Evolutionary conservation across 73 alveolate genomes (phyloP).

Genomic region (Paraurostyla sp.): DNA sequence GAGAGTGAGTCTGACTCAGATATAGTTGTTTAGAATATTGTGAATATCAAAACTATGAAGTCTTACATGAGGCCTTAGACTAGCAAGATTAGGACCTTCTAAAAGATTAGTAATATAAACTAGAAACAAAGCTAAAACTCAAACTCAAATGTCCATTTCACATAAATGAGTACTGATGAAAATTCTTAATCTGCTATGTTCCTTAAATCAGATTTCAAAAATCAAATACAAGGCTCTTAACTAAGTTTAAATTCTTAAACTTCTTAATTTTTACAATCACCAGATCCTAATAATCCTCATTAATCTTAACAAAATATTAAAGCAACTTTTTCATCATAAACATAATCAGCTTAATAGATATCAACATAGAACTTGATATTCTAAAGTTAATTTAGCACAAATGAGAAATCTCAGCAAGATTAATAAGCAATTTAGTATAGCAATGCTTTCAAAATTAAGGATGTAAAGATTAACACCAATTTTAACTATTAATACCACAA

Average conservation of each 20-base stretch:
- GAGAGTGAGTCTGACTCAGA: conserved; percentile 25
- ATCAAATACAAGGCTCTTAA: not conserved
- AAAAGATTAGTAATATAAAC: not conserved
- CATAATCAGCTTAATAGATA: no score
- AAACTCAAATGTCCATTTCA: not conserved
- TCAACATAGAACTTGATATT: no score
- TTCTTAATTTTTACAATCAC: no score
- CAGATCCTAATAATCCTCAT: no score
- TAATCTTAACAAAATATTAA: no score
- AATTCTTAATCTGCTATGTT: not conserved
- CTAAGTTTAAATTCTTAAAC: not conserved
- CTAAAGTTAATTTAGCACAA: no score
- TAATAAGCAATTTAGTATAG: no score
- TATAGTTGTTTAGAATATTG: not conserved
- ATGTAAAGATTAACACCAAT: not conserved
- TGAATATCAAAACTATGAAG: conserved; percentile 14
- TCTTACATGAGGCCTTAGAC: conserved; percentile 26
- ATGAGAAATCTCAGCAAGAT: no score
- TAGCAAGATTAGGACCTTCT: not conserved
- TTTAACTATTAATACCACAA: conserved; percentile 19
- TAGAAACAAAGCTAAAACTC: not conserved
- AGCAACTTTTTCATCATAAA: no score
- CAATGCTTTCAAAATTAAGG: conserved; percentile 6
- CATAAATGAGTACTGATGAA: conserved; percentile 16
- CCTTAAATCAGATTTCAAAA: not conserved